Evolutionary conservation across 208 protist species (phyloP), one percentile per base, ranked within the genome.

Genomic region (Trichomonas gallinae): DNA sequence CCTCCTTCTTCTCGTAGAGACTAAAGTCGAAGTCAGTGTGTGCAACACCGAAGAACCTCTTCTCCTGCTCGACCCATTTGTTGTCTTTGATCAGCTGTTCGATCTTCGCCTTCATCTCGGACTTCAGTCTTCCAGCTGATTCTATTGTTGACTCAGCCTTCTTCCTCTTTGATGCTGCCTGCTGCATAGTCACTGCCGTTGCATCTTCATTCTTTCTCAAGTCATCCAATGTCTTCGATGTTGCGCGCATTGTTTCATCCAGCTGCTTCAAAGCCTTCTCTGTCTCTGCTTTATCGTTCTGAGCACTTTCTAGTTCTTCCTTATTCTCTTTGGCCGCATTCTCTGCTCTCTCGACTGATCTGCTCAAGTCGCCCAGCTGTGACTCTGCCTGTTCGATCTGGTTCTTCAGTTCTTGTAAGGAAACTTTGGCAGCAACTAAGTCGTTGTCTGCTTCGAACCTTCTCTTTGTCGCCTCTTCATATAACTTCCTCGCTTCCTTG

Each of bases 1-100:
- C 96, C 23, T 97, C 81, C 40, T 93, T 81, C 11, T 58, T 72
- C 63, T 98, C 89, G 4, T 49, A 96, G 2, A 96, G 36, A 15
- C 97, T 96, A 85, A 98, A 98, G 96, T 98, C 98, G 96, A 97
- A 98, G 15, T 97, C 97, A 15, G 58, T 48, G 36, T 97, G 96
- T 15, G 72, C 31, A 51, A 97, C 81, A 34, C 97, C 98, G 96
- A 98, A 98, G 26, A 97, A 81, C 38, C 63, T 0, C 48, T 82
- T 31, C 38, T 96, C 91, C 97, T 89, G 49, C 31, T 72, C 96
- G 44, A 63, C 96, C 49, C 93, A 46, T 93, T 91, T 82, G 87
- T 49, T 48, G 13, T 97, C 82, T 85, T 91, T 96, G 44, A 96
- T 91, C 13, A 96, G 96, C 40, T 38, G 9, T 81, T 97, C 31